Evolutionary conservation across 192 early-diverging fungal genomes (phyloP), one percentile per base, ranked within the genome.

Genomic region (Coemansia sp.): DNA sequence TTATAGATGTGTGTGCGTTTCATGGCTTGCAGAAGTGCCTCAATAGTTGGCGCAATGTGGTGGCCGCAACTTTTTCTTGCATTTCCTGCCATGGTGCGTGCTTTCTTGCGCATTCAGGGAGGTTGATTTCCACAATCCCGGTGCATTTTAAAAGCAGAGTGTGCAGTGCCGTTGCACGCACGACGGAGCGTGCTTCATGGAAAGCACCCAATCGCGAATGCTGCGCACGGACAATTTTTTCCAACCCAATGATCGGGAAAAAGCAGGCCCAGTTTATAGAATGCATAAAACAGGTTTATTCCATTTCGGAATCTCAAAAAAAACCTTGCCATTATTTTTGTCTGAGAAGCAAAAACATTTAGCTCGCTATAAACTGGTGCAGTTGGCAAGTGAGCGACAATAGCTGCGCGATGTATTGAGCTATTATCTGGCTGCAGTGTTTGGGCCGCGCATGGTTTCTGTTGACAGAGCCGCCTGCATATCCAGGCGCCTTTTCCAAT

Each of bases 21-120:
- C 54, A 56, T 56, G 54, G 54, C 54, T 56, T 56, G 54, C 54
- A 56, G 54, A 19, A 9, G 43, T 45, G 43, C 43, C 43, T 45
- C 43, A 45, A 45, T 45, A 45, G 43, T n/a, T n/a, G 11, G 43
- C 11, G 3, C 10, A 14, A 11, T 14, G 29, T 56, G 54, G 15
- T 56, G 27, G 54, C 54, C 23, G 7, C 54, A 56, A 25, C 23
- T 32, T 27, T 25, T 29, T 15, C 29, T 24, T 45, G 14, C 43
- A 45, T 45, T 12, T 7, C 3, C 43, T 45, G 43, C 9, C 43
- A n/a, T 11, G 14, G 14, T 45, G 14, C 43, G 14, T 12, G 47
- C 15, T 49, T n/a, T 19, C 15, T 49, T 32, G 29, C 29, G 29
- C 29, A 32, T 49, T n/a, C 47, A 15, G 14, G 15, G 15, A 8